phyloP scores from a whole-genome alignment of 73 alveolate genomes.

The Durusdinium trenchii region DNA sequence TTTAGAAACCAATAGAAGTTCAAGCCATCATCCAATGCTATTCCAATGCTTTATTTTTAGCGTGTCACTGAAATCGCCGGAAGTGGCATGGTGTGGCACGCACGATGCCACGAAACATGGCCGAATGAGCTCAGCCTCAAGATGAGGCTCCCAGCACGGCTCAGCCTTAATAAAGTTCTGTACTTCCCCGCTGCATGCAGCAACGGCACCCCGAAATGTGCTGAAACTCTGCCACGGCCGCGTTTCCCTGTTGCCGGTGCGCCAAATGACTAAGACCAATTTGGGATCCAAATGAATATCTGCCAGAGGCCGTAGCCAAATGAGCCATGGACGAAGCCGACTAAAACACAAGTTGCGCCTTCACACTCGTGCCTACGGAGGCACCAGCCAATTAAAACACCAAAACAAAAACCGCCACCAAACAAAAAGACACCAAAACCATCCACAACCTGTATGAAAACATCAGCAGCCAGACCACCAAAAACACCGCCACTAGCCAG shows the following conservation, averaged over 20 bases:
- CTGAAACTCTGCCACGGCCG: conserved; percentile 26
- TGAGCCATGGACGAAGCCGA: conserved; percentile 10
- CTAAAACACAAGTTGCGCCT: conserved; percentile 16
- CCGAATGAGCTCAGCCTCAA: conserved; percentile 17
- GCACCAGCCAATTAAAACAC: not conserved
- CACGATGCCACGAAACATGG: conserved; percentile 15
- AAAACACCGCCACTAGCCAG: conserved; percentile 20
- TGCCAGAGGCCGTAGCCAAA: not conserved
- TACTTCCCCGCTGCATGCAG: conserved; percentile 30
- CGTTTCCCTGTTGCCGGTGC: conserved; percentile 26
- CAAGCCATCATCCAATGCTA: too few relatives aligned
- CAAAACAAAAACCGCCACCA: conserved; percentile 29
- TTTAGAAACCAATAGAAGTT: too few relatives aligned
- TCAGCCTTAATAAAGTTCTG: conserved; percentile 18
- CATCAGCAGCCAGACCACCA: conserved; percentile 25
- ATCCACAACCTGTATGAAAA: not conserved
- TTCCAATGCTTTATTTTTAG: too few relatives aligned
- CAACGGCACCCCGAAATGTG: conserved; percentile 23
- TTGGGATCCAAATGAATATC: not conserved
- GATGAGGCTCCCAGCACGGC: conserved; percentile 26
- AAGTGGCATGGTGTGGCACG: conserved; percentile 25
- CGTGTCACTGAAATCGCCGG: conserved; percentile 34
- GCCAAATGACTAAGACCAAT: not conserved
- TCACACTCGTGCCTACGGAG: conserved; percentile 17
- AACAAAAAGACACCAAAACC: not conserved